Evolutionary conservation across 2,329 filamentous ascomycete genomes (phyloP).

Genomic region (Chrysosporium keratinophilum): DNA sequence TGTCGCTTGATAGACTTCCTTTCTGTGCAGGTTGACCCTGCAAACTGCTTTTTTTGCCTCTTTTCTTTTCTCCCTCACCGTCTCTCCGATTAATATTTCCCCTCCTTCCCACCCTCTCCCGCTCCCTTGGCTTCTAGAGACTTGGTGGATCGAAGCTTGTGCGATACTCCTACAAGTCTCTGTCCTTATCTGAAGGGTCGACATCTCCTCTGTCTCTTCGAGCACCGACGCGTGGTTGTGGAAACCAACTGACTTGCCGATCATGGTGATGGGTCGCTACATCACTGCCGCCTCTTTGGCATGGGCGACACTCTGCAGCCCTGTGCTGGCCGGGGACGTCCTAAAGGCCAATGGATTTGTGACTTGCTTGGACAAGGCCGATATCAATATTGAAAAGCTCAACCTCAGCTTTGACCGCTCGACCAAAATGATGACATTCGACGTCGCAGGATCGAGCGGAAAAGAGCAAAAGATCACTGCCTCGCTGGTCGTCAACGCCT

Average conservation of each 20-base stretch:
- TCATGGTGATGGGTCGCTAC: conserved; percentile 5
- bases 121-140: background rate
- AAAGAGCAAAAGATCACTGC: conserved; percentile 72
- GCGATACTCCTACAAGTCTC: too few species aligned
- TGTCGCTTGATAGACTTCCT: background rate
- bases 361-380: conserved; percentile 50
- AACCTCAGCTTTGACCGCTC: conserved; percentile 70
- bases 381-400: conserved; percentile 62
- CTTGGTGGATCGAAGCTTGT: background rate
- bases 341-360: conserved; percentile 72
- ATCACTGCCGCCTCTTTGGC: background rate
- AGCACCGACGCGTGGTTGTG: background rate
- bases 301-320: background rate
- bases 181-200: too few species aligned
- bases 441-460: conserved; percentile 66
- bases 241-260: background rate
- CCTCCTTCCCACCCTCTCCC: background rate
- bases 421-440: conserved; percentile 63
- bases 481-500: conserved; percentile 64
- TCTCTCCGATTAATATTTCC: background rate
- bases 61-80: background rate
- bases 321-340: conserved; percentile 43
- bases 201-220: background rate
- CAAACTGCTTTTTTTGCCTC: background rate
- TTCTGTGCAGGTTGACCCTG: conserved; percentile 12